Conservation (phyloP, 2,329 filamentous ascomycete species). For the Zopfia rhizophila region DNA sequence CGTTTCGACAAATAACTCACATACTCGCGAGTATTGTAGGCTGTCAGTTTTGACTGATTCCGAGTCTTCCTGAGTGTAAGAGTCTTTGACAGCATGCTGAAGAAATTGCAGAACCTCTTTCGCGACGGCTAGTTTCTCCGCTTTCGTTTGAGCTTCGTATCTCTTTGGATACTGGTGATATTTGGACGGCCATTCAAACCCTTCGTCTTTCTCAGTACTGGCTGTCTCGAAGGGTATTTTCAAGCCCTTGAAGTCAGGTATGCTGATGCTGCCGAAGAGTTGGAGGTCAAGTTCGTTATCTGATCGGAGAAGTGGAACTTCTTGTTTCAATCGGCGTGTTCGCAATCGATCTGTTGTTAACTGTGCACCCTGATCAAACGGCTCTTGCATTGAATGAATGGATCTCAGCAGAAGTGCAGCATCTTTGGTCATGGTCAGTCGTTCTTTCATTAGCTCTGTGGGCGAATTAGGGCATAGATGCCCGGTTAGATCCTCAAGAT, state of each 20-base stretch:
- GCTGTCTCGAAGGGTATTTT: conserved; percentile 48
- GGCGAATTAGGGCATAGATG: conserved; percentile 14
- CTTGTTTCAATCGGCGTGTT: conserved; percentile 51
- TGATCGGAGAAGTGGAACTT: conserved; percentile 58
- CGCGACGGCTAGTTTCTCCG: conserved; percentile 53
- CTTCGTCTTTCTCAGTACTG: conserved; percentile 55
- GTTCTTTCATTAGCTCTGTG: conserved; percentile 35
- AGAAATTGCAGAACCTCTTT: conserved; percentile 49
- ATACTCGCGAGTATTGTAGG: conserved; percentile 34
- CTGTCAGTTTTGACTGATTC: conserved; percentile 30
- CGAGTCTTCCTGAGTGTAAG: conserved; percentile 29
- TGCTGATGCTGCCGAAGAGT: conserved; percentile 43
- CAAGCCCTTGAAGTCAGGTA: conserved; percentile 40
- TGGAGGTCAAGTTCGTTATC: conserved; percentile 59
- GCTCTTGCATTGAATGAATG: conserved; percentile 19
- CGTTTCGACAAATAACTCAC: conserved; percentile 2
- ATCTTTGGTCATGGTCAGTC: conserved; percentile 40
- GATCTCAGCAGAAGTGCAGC: conserved; percentile 40
- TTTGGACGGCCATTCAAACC: conserved; percentile 53
- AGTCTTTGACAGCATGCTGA: conserved; percentile 43
- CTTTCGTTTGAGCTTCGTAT: conserved; percentile 29
- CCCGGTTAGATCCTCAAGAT: conserved; percentile 32
- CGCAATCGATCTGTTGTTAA: conserved; percentile 21
- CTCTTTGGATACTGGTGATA: conserved; percentile 42
- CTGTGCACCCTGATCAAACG: background rate